phyloP scores from a whole-genome alignment of 352 stramenopile genomes.

The Peronosclerospora sorghi region DNA sequence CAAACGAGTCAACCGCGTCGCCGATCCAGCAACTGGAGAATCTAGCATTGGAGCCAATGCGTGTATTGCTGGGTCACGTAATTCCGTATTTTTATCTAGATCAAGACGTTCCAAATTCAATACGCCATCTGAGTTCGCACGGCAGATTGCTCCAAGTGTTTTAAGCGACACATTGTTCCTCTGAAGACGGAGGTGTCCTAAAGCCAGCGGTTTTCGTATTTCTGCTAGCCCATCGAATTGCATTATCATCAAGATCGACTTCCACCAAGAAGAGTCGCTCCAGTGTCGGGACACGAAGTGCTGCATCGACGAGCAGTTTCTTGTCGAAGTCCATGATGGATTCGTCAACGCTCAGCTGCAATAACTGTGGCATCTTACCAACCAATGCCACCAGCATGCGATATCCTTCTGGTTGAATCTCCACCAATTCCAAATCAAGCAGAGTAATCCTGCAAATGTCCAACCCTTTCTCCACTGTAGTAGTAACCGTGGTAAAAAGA shows the following conservation, averaged over 20 bases:
- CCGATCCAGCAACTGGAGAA: too few species aligned
- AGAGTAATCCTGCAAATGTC: constrained; percentile 15
- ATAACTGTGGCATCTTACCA: constrained; percentile 17
- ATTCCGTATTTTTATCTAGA: too few species aligned
- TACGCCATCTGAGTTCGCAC: constrained; percentile 32
- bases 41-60: too few species aligned
- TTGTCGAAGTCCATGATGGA: constrained; percentile 56
- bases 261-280: constrained; percentile 73
- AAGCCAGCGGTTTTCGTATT: constrained; percentile 12
- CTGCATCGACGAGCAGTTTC: too few species aligned
- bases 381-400: constrained; percentile 38
- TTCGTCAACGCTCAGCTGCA: constrained; percentile 52
- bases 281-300: too few species aligned
- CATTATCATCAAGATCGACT: constrained; percentile 63
- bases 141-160: too few species aligned
- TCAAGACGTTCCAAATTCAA: too few species aligned
- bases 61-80: too few species aligned
- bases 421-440: constrained; percentile 63
- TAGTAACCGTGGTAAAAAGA: constrained; percentile 20
- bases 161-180: too few species aligned
- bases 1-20: too few species aligned
- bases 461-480: constrained; percentile 8
- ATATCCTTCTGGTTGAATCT: constrained; percentile 33
- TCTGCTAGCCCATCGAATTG: constrained; percentile 28
- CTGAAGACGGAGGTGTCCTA: constrained; percentile 38